Evolutionary conservation across 495 filamentous ascomycete species (phyloP).

Genomic region (Hypoxylon lienhwacheense): DNA sequence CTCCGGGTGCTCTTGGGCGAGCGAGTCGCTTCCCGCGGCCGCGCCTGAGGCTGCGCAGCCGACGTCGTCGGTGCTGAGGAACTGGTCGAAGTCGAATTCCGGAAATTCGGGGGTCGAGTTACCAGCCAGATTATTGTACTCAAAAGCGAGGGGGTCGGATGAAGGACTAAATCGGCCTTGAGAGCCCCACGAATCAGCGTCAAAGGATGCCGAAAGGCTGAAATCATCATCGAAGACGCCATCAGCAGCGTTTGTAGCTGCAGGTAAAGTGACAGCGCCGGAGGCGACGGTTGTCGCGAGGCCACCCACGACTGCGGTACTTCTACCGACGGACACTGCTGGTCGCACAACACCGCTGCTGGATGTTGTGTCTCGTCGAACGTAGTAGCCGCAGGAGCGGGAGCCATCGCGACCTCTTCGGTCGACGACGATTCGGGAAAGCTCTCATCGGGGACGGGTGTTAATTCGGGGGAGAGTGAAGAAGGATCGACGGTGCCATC

Average conservation of each 20-base stretch:
- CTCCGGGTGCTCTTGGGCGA: conserved; percentile 37
- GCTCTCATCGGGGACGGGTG: conserved; percentile 47
- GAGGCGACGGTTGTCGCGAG: conserved; percentile 59
- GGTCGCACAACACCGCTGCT: conserved; percentile 99
- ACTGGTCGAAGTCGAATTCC: conserved; percentile 58
- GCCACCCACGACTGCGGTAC: conserved; percentile 60
- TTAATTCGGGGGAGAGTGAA: conserved; percentile 55
- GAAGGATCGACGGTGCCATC: conserved; percentile 57
- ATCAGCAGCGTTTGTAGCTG: conserved; percentile 65
- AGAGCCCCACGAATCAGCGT: conserved; percentile 73
- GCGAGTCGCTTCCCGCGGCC: conserved; percentile 39
- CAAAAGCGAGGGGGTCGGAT: conserved; percentile 64
- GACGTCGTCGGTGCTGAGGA: conserved; percentile 52
- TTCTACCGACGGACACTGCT: conserved; percentile 94
- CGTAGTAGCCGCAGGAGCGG: conserved; percentile 58
- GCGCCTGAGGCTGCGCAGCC: conserved; percentile 44
- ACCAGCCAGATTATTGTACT: conserved; percentile 85
- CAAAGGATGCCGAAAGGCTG: conserved; percentile 57
- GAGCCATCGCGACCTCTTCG: conserved; percentile 30
- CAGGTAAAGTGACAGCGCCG: conserved; percentile 56
- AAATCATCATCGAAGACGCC: conserved; percentile 70
- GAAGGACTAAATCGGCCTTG: conserved; percentile 75
- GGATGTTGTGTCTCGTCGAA: conserved; percentile 99
- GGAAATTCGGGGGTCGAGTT: conserved; percentile 65
- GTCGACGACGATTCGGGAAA: conserved; percentile 23